Conservation (phyloP, 768 basidiomycete genomes). For the Suillus subluteus region DNA sequence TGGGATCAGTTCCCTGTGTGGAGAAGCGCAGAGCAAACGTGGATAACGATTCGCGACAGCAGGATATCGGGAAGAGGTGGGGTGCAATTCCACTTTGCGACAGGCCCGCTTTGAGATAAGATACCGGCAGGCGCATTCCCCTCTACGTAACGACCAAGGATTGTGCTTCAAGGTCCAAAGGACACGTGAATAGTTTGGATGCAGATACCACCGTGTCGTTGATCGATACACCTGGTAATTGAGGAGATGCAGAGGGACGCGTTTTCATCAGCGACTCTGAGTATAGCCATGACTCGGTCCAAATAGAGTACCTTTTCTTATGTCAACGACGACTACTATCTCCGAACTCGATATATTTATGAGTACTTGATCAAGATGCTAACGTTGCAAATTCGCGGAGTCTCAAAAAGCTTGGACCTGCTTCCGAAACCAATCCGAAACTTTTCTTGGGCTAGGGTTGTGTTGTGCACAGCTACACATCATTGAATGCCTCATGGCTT, state of each 20-base stretch:
- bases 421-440: too few species aligned
- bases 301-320: constrained; percentile 49
- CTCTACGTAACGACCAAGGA: constrained; percentile 20
- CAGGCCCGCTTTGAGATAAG: constrained; percentile 25
- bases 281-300: constrained; percentile 39
- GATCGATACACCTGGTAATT: constrained; percentile 19
- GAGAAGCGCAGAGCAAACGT: constrained; percentile 30
- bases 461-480: too few species aligned
- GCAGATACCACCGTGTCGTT: constrained; percentile 11
- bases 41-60: constrained; percentile 23
- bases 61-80: constrained; percentile 29
- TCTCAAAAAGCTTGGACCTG: too few species aligned
- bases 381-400: too few species aligned
- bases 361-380: too few species aligned
- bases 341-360: constrained; percentile 57
- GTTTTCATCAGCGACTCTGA: constrained; percentile 30
- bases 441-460: constrained; percentile 20
- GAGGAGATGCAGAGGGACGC: constrained; percentile 30
- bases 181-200: constrained; percentile 16
- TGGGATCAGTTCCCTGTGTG: constrained; percentile 1
- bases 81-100: constrained; percentile 35
- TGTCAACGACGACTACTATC: constrained; percentile 69
- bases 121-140: constrained; percentile 27
- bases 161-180: constrained; percentile 23
- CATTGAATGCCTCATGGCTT: too few species aligned